Conservation (phyloP, 2,329 filamentous ascomycete species). For the Sporothrix inflata region DNA sequence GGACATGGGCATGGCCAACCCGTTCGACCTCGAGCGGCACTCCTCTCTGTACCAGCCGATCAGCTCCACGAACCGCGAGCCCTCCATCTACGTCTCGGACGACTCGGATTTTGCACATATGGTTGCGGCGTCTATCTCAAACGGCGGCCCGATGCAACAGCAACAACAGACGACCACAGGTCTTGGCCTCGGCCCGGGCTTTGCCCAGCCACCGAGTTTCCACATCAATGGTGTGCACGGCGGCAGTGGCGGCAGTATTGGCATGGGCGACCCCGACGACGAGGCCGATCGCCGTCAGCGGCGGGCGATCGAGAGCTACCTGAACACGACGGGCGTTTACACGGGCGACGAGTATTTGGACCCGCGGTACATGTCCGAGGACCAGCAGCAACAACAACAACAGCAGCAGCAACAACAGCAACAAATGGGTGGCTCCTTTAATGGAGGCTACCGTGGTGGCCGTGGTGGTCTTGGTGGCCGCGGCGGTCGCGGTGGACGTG, state of each 20-base stretch:
- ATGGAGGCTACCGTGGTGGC: slow-evolving; percentile 4
- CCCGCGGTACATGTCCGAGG: slow-evolving; percentile 35
- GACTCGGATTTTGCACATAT: slow-evolving; percentile 56
- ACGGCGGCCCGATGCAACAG: not conserved
- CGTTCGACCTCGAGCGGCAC: slow-evolving; percentile 67
- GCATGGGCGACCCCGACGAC: not conserved
- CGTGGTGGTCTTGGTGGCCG: not conserved
- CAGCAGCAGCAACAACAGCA: not conserved
- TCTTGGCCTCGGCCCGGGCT: not conserved
- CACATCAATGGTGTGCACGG: slow-evolving; percentile 3
- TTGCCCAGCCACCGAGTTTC: slow-evolving; percentile 8
- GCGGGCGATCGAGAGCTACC: slow-evolving; percentile 38
- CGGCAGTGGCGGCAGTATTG: not conserved
- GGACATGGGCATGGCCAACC: slow-evolving; percentile 58
- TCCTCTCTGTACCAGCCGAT: slow-evolving; percentile 54
- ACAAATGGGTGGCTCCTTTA: not conserved
- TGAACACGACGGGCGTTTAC: slow-evolving; percentile 36
- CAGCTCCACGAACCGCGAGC: slow-evolving; percentile 47
- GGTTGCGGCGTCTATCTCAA: slow-evolving; percentile 20
- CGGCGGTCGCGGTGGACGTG: not conserved
- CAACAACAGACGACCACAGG: not conserved
- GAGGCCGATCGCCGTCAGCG: slow-evolving; percentile 14
- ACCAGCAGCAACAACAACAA: not conserved
- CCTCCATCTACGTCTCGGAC: slow-evolving; percentile 64
- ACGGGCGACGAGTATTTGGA: slow-evolving; percentile 38